Evolutionary conservation across 176 grass and related monocot genomes (phyloP), one percentile per base, ranked within the genome.

Genomic region (Guadua angustifolia): DNA sequence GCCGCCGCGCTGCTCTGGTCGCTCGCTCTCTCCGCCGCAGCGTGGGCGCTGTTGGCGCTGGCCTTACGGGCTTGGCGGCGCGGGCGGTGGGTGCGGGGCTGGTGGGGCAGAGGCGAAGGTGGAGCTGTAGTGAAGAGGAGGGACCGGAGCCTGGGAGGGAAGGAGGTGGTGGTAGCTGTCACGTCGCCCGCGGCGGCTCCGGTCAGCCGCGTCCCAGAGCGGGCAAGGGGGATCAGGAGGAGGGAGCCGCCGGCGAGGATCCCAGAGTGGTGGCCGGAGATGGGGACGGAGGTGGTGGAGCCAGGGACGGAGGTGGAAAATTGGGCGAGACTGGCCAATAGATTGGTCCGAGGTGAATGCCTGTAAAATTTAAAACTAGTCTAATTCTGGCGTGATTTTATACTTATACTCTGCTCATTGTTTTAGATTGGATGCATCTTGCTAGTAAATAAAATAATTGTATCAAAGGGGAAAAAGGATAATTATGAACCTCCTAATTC

Each of bases 101-200:
- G 65, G 85, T 81, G 77, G 71, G 56, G 29, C 9, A 38, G 73
- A 87, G 62, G 9, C 50, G 85, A 75, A 9, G 63, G 77, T 16
- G 35, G 21, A 10, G 33, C 65, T 21, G 72, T 86, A 2, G 79
- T 92, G 69, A 47, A 56, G 12, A 83, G 83, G 64, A 81, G 92
- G 84, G 92, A 94, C 76, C 84, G 92, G 32, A 92, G 92, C 84
- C 68, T 94, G 15, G 92, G 87, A 7, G 87, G 92, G 56, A 92
- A 88, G 40, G 92, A 92, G 79, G 92, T 94, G 50, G 87, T 94
- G 69, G 92, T 92, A 0, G 87, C 84, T 26, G 73, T 86, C 13
- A 75, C 73, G 19, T 79, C 66, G 1, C 76, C 73, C n/a, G 47
- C n/a, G 18, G 33, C 50, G 12, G 49, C 83, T 80, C 75, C 57